Percentiles rank a stretch among this genome's conserved stretches.
Evolutionary conservation across 495 filamentous ascomycete genomes (phyloP).

Genomic region (Viridothelium virens): DNA sequence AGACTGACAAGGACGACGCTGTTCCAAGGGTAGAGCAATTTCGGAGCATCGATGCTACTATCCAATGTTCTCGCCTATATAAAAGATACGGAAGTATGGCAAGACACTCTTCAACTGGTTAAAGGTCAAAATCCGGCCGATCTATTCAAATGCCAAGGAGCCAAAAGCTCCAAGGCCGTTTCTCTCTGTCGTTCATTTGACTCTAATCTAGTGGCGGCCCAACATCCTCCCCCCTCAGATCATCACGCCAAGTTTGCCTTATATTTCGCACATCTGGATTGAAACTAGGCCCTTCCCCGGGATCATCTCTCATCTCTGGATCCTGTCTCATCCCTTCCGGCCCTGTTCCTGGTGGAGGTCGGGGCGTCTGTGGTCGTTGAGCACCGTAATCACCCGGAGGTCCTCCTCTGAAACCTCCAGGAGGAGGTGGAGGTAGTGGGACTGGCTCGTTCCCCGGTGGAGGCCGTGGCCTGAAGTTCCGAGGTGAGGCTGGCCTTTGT

Average conservation of each 20-base stretch:
- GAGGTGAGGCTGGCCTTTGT: background rate
- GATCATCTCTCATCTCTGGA: background rate
- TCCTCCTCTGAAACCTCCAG: background rate
- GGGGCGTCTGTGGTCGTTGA: background rate
- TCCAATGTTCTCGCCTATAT: too few species aligned
- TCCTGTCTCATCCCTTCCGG: background rate
- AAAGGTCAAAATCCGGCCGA: too few species aligned
- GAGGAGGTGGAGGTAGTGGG: background rate
- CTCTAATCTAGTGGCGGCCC: background rate
- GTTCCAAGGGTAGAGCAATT: too few species aligned
- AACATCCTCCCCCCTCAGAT: background rate
- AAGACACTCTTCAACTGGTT: too few species aligned
- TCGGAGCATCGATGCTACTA: too few species aligned
- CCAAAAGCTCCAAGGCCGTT: background rate
- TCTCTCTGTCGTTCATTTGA: background rate
- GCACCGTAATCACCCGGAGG: background rate
- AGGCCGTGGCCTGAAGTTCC: too few species aligned
- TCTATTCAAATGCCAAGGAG: too few species aligned
- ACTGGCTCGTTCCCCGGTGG: background rate
- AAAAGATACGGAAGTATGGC: too few species aligned
- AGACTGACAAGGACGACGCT: too few species aligned
- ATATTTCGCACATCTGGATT: background rate
- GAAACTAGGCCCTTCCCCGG: background rate
- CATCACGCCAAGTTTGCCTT: background rate
- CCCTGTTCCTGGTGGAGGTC: background rate